A percentile compares a stretch with the other conserved stretches of the same genome.
Conservation (phyloP, 1,284 basidiomycete species). For the Ustilago esculenta region DNA sequence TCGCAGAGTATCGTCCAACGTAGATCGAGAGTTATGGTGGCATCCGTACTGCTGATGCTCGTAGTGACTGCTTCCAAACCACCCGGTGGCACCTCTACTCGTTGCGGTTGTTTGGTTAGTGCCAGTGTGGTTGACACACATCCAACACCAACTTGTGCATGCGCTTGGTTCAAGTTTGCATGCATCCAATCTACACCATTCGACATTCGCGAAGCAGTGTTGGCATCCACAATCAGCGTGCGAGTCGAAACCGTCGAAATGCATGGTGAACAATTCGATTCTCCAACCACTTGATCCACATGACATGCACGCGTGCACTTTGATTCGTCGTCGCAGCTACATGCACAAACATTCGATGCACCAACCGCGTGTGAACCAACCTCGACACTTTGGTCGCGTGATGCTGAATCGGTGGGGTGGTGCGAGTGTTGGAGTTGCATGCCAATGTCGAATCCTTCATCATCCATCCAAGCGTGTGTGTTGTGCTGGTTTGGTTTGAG, state of each 20-base stretch:
- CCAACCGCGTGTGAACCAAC: too few relatives aligned
- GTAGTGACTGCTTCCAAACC: slow-evolving; percentile 65
- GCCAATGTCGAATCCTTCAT: slow-evolving; percentile 30
- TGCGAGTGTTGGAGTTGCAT: slow-evolving; percentile 20
- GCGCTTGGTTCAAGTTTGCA: too few relatives aligned
- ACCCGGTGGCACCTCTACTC: slow-evolving; percentile 52
- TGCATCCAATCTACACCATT: slow-evolving; percentile 37
- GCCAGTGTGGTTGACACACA: slow-evolving; percentile 44
- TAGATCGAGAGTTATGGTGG: slow-evolving; percentile 65
- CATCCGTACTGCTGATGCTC: slow-evolving; percentile 56
- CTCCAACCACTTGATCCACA: neutral
- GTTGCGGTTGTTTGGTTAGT: slow-evolving; percentile 54
- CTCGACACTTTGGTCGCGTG: slow-evolving; percentile 6
- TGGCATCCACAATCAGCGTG: slow-evolving; percentile 53
- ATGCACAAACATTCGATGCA: too few relatives aligned
- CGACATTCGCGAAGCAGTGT: slow-evolving; percentile 57
- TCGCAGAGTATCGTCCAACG: slow-evolving; percentile 67
- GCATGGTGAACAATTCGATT: neutral
- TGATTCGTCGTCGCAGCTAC: too few relatives aligned
- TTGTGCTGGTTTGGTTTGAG: neutral
- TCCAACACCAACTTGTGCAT: too few relatives aligned
- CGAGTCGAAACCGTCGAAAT: slow-evolving; percentile 4
- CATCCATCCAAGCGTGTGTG: slow-evolving; percentile 3
- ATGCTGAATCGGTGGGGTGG: neutral
- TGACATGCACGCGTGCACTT: too few relatives aligned